Conservation (phyloP, 176 grass and related monocot genomes). For the Dendrocalamus sinicus region DNA sequence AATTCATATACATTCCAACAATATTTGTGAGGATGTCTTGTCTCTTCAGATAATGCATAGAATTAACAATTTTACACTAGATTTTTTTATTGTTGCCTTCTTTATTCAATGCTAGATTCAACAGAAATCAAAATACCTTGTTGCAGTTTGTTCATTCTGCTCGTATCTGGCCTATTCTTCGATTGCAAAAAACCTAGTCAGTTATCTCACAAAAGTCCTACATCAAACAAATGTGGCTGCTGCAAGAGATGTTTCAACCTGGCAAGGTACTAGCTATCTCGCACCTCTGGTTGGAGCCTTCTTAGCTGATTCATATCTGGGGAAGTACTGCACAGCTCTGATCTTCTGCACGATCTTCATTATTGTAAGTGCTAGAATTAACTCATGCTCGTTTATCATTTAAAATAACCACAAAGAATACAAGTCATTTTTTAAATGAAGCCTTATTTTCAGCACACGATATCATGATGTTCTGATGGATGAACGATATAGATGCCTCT, state of each 20-base stretch:
- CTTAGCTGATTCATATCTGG: slow-evolving; percentile 78
- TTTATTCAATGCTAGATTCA: slow-evolving; percentile 28
- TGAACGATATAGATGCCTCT: not conserved
- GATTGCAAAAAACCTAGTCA: slow-evolving; percentile 64
- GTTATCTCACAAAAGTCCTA: slow-evolving; percentile 63
- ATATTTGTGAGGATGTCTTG: not conserved
- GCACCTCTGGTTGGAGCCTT: slow-evolving; percentile 69
- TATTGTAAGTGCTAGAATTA: slow-evolving; percentile 60
- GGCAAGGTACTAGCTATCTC: slow-evolving; percentile 55
- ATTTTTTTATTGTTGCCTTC: not conserved
- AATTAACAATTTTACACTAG: not conserved
- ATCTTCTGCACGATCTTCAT: slow-evolving; percentile 64
- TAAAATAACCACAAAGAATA: slow-evolving; percentile 21
- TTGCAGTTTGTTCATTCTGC: slow-evolving; percentile 63
- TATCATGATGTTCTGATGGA: slow-evolving; percentile 28
- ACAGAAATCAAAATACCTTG: slow-evolving; percentile 3
- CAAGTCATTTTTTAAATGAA: not conserved
- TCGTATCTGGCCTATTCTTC: slow-evolving; percentile 59
- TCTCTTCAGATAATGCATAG: not conserved
- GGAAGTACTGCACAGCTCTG: slow-evolving; percentile 66
- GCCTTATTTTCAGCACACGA: not conserved
- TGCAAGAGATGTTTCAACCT: slow-evolving; percentile 62
- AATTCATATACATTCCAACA: not conserved
- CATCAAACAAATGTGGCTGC: slow-evolving; percentile 62
- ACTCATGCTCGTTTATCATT: not conserved